phyloP scores from a whole-genome alignment of 169 alveolate genomes.

The Eimeria maxima region DNA sequence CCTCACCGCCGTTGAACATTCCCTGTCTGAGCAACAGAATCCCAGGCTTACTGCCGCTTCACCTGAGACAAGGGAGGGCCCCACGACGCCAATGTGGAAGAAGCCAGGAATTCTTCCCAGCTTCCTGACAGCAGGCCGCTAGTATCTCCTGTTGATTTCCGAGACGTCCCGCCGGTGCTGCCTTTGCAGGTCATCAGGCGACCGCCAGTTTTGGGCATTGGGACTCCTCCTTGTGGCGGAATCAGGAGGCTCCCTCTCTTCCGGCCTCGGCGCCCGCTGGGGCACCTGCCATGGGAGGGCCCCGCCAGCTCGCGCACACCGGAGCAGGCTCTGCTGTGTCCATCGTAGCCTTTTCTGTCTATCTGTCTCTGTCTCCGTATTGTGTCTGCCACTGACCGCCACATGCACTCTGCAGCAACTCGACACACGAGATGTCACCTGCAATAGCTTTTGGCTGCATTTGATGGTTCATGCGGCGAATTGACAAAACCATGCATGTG shows the following conservation, averaged over 20 bases:
- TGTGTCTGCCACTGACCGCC: not conserved
- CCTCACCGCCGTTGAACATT: no score
- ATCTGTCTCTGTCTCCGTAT: not conserved
- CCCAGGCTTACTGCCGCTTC: no score
- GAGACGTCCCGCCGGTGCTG: not conserved
- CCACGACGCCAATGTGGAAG: not conserved
- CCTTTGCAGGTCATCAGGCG: not conserved
- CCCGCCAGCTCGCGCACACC: not conserved
- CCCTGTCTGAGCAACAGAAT: no score
- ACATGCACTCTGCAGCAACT: not conserved
- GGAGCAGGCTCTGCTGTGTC: not conserved
- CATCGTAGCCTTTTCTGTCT: not conserved
- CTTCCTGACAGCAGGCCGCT: not conserved
- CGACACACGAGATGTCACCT: not conserved
- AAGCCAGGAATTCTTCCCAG: not conserved
- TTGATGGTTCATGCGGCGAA: not conserved
- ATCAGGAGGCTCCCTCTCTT: not conserved
- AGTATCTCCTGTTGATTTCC: not conserved
- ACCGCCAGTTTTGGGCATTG: not conserved
- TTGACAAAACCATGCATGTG: not conserved
- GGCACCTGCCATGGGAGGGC: not conserved
- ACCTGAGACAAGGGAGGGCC: no score
- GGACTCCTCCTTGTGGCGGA: not conserved
- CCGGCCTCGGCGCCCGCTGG: not conserved
- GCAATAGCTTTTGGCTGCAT: not conserved